Base-by-base conservation (phyloP, 208 protist species). In the Trypanosoma brucei region DNA sequence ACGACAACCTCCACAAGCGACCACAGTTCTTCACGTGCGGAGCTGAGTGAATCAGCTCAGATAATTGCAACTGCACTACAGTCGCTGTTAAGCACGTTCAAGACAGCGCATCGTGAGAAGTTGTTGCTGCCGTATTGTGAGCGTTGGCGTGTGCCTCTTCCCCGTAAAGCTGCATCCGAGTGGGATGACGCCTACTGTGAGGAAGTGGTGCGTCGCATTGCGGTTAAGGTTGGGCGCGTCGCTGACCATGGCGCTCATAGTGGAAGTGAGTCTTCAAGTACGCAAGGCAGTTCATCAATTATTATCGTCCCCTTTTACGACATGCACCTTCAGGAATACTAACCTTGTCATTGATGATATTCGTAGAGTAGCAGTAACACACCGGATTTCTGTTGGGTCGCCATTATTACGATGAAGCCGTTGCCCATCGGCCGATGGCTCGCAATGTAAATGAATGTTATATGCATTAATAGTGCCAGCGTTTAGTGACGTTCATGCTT, bases 1-100 rank as follows among this genome's bases (percentile, higher is more conserved):
- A 54, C 50, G 30, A 35, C 50, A 5, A 54, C 50, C n/a, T n/a
- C 22, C 31, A 35, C 50, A n/a, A 54, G 11, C 6, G 11, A 34
- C 50, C 50, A 54, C 50, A 54, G 50, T n/a, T 35, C 31, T 8
- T 6, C 11, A 34, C 31, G 22, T 8, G 8, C 50, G 6, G 22
- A 54, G 30, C 50, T 54, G 50, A 35, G 11, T 8, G 50, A 54
- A n/a, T 54, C 50, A 6, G 50, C 50, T 33, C 50, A 54, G 50
- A 35, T 54, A 5, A 54, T 54, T 34, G 50, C n/a, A 6, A 34
- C 50, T 8, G 31, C 50, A 7, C 11, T 54, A 6, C 11, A 54
- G 31, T 34, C 31, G n/a, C 50, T 54, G 50, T n/a, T 54, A 6
- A 34, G 22, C 50, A 54, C 50, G 22, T 54, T 54, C 31, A 34